phyloP scores from a whole-genome alignment of 1,139 yeast species.

The Pichia kudriavzevii region DNA sequence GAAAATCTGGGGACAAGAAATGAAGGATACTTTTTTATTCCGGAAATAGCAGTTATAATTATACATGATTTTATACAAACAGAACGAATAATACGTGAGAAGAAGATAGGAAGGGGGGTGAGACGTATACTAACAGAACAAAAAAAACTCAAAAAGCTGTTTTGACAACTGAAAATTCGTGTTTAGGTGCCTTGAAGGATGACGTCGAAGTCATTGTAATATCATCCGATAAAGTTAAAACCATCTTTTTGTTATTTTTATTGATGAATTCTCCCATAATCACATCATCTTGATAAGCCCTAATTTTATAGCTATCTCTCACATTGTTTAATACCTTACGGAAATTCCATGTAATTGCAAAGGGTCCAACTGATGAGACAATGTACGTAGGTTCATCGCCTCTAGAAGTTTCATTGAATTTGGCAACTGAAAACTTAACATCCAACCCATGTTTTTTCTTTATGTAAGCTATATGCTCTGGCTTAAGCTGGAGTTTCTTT shows the following conservation, averaged over 20 bases:
- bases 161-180: slow-evolving; percentile 30
- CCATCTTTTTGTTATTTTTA: slow-evolving; percentile 63
- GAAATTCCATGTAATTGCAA: slow-evolving; percentile 75
- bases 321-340: slow-evolving; percentile 37
- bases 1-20: slow-evolving; percentile 56
- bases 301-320: slow-evolving; percentile 41
- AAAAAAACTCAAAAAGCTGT: slow-evolving; percentile 7
- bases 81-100: slow-evolving; percentile 1
- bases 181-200: slow-evolving; percentile 50
- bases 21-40: slow-evolving; percentile 46
- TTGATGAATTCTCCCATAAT: slow-evolving; percentile 75
- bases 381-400: slow-evolving; percentile 54
- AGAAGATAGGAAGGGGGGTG: background rate
- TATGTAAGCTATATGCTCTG: slow-evolving; percentile 68
- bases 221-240: slow-evolving; percentile 64
- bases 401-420: slow-evolving; percentile 51
- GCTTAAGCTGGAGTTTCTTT: slow-evolving; percentile 55
- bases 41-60: slow-evolving; percentile 20
- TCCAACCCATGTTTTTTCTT: slow-evolving; percentile 43
- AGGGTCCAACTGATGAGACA: slow-evolving; percentile 74
- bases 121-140: background rate
- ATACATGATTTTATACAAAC: background rate
- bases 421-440: slow-evolving; percentile 61
- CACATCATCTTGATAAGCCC: slow-evolving; percentile 53
- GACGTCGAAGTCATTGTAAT: slow-evolving; percentile 57